Conservation (phyloP, 768 basidiomycete species). For the Favolaschia claudopus region DNA sequence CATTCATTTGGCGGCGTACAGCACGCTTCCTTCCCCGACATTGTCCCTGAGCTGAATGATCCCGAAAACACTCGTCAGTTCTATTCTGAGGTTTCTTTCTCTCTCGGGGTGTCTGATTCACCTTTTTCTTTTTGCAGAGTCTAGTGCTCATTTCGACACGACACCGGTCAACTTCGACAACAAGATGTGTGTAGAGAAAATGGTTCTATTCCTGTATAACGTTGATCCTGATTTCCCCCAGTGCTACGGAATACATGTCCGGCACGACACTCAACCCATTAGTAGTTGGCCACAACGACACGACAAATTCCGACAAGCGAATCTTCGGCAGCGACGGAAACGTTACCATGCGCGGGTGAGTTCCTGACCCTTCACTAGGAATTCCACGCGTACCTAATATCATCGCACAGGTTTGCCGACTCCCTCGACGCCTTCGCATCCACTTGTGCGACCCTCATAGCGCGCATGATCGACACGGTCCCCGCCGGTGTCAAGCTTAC, state of each 20-base stretch:
- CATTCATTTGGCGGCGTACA: conserved; percentile 10
- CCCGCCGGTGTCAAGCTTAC: conserved; percentile 5
- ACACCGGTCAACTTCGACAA: conserved; percentile 5
- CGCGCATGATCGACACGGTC: conserved; percentile 11
- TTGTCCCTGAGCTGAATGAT: conserved; percentile 5
- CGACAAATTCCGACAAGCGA: conserved; percentile 44
- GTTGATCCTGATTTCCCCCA: conserved; percentile 12
- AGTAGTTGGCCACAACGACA: conserved; percentile 41
- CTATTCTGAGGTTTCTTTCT: too few species aligned
- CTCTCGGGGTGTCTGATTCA: too few species aligned
- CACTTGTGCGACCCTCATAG: conserved; percentile 1
- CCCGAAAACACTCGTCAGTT: background rate
- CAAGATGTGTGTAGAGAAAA: conserved; percentile 6
- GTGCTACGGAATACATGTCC: conserved; percentile 45
- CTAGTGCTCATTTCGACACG: conserved; percentile 5
- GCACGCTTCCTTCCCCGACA: conserved; percentile 5
- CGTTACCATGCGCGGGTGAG: conserved; percentile 40
- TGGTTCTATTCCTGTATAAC: background rate
- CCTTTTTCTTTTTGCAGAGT: too few species aligned
- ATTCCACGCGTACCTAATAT: too few species aligned
- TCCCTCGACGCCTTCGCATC: background rate
- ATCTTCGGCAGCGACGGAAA: conserved; percentile 46
- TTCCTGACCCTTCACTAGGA: too few species aligned
- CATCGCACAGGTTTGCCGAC: background rate
- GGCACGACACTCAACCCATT: conserved; percentile 45